Base-by-base conservation (phyloP, 345 rosid species). In the Passiflora organensis region DNA sequence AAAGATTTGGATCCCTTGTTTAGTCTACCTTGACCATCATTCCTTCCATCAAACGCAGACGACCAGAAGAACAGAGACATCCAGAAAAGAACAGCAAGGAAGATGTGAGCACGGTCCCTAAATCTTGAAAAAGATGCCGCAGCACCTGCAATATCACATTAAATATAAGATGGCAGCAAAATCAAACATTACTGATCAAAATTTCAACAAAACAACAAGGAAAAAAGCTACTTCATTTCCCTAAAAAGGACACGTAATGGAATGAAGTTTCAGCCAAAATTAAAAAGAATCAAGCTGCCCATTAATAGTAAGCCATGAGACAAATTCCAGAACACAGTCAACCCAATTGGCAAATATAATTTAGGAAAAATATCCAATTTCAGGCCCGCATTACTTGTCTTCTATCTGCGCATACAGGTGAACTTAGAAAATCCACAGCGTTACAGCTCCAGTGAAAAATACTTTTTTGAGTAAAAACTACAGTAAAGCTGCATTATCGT, bases 41-140 rank as follows among this genome's bases (percentile, higher is more conserved):
- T 66, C 46, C 74, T 76, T 51, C 86, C 78, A 50, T 81, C 91
- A 65, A 85, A 85, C 22, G 76, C 84, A 28, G 91, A 84, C 41
- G 84, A 76, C 98, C 98, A 91, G 81, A 88, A 91, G 75, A 88
- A 86, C 66, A 88, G 58, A 69, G 93, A 84, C 95, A 88, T 72
- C 98, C 96, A 91, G 67, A 91, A 84, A 21, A 91, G 81, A 62
- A 91, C 91, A 17, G 98, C 96, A 44, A 80, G 69, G 79, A 88
- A 86, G 53, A 91, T 91, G 72, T 55, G 84, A 43, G 60, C 77
- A 0, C 74, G 76, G 60, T 86, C 95, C 69, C 72, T 82, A 64
- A 88, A 39, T 62, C 63, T 80, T 57, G 87, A 68, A 5, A 86
- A 67, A 16, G 68, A 53, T 59, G 80, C 77, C 42, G 63, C 71